Base-by-base conservation (phyloP, 345 rosid species). In the Murraya paniculata region DNA sequence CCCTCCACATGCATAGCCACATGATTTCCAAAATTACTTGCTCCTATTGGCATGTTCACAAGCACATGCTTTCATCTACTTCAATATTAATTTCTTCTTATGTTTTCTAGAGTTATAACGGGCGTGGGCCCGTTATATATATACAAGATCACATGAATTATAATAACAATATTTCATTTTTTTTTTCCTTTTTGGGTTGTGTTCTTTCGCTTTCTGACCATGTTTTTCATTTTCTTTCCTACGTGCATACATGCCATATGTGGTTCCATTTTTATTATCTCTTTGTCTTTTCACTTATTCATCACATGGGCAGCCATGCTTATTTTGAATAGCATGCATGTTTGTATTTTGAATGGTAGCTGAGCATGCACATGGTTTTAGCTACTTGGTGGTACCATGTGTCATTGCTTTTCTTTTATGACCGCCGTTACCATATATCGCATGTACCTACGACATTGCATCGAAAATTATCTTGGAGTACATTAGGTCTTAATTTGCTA, bases 1-100 rank as follows among this genome's bases (percentile, higher is more conserved):
- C 58, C 74, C 82, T 80, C 79, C 86, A 86, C 87, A 79, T 86
- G 89, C 81, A 82, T 65, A 66, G 7, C 78, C 84, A 41, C 77
- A 78, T 84, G 87, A 78, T 82, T 60, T 77, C 73, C 60, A 71
- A 82, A 64, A 53, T 78, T 62, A 69, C 75, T 21, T 74, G 79
- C 53, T 41, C 76, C 71, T 64, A 70, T 79, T 66, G 69, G 79
- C 84, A 84, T 73, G 85, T 80, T 77, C 60, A 82, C 82, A 68
- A 78, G 80, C 87, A 80, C 89, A 82, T 84, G 89, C 69, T 48
- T 74, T 77, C 75, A 45, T 76, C n/a, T 6, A 33, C 59, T 65
- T 31, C 48, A 4, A 4, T 50, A 9, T 24, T 38, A 30, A 2
- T 68, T 53, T 68, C 25, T 11, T 35, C 45, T 24, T 25, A 11